phyloP scores from a whole-genome alignment of 805 yeast genomes.

The Schwanniomyces occidentalis region DNA sequence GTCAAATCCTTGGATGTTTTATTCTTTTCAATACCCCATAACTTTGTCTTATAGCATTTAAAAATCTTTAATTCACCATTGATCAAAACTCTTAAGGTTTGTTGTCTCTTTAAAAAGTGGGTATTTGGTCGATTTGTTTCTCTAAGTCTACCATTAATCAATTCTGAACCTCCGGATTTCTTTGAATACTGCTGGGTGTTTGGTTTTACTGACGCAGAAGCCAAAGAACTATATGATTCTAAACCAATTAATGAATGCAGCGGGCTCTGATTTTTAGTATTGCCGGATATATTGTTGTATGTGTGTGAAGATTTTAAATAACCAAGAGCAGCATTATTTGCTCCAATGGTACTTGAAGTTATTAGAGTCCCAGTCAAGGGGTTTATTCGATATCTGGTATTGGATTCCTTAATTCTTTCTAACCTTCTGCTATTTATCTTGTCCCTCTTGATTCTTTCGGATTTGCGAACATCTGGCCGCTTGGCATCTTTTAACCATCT shows the following conservation, averaged over 20 bases:
- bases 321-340: slow-evolving; percentile 21
- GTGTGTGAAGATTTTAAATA: slow-evolving; percentile 38
- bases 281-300: slow-evolving; percentile 28
- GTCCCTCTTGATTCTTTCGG: slow-evolving; percentile 28
- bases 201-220: slow-evolving; percentile 20
- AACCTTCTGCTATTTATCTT: slow-evolving; percentile 33
- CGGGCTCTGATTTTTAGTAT: slow-evolving; percentile 36
- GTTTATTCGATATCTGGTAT: slow-evolving; percentile 22
- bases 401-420: slow-evolving; percentile 46
- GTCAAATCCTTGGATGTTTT: slow-evolving; percentile 63
- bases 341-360: slow-evolving; percentile 8
- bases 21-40: slow-evolving; percentile 88
- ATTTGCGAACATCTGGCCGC: slow-evolving; percentile 36
- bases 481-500: slow-evolving; percentile 48
- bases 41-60: slow-evolving; percentile 68
- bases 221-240: slow-evolving; percentile 39
- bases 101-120: slow-evolving; percentile 41
- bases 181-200: slow-evolving; percentile 26
- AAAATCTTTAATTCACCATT: slow-evolving; percentile 58
- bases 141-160: slow-evolving; percentile 63
- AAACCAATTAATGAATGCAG: slow-evolving; percentile 27
- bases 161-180: slow-evolving; percentile 37
- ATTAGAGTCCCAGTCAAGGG: slow-evolving; percentile 18
- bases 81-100: slow-evolving; percentile 64
- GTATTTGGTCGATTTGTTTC: slow-evolving; percentile 47